A percentile compares a stretch with the other conserved stretches of the same genome.
Conservation (phyloP, 2,329 filamentous ascomycete species). For the Microdochium paspali region DNA sequence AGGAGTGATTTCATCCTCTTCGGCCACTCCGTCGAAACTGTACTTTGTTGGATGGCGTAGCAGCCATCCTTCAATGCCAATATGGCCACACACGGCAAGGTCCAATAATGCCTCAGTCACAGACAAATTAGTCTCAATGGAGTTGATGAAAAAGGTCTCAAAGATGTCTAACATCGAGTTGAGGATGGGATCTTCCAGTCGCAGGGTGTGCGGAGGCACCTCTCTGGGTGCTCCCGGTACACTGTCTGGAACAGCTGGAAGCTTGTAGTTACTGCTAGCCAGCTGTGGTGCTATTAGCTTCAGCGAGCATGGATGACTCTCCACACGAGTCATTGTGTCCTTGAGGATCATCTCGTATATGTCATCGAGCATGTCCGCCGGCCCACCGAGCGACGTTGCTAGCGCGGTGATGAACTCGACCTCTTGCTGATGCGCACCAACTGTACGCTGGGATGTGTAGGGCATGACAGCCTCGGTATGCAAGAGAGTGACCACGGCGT, state of each 20-base stretch:
- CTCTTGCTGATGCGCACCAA: constrained; percentile 67
- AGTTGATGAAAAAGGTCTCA: constrained; percentile 77
- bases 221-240: constrained; percentile 52
- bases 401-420: constrained; percentile 62
- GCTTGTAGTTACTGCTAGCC: constrained; percentile 44
- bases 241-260: constrained; percentile 44
- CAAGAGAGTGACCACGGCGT: constrained; percentile 70
- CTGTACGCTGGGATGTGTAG: constrained; percentile 51
- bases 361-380: constrained; percentile 58
- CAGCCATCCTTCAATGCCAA: constrained; percentile 86
- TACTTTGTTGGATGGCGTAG: constrained; percentile 62
- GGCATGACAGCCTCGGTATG: constrained; percentile 51
- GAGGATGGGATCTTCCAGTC: constrained; percentile 51
- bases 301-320: constrained; percentile 65
- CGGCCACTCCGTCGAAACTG: constrained; percentile 37
- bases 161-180: constrained; percentile 62
- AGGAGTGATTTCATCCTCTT: constrained; percentile 14
- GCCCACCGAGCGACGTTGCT: constrained; percentile 56
- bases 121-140: constrained; percentile 82
- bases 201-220: constrained; percentile 51
- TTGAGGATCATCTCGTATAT: constrained; percentile 63
- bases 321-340: constrained; percentile 59
- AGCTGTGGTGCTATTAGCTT: constrained; percentile 55
- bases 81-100: constrained; percentile 74
- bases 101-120: constrained; percentile 78